Evolutionary conservation across 2,329 filamentous ascomycete species (phyloP).

Genomic region (Claviceps purpurea): DNA sequence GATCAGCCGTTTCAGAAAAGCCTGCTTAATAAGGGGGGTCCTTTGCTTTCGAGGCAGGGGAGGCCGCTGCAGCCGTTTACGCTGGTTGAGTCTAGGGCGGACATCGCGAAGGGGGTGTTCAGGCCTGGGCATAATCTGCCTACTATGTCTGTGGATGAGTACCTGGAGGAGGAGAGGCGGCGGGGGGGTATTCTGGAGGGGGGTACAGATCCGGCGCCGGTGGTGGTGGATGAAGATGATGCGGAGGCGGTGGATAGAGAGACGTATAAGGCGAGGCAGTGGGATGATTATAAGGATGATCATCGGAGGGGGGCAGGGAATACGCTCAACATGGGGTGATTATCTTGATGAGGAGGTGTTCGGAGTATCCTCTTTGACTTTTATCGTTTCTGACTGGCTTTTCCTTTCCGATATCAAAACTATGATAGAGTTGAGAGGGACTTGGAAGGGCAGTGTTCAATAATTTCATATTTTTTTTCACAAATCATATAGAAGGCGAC

Average conservation of each 20-base stretch:
- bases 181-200: slow-evolving; percentile 85
- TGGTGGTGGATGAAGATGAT: slow-evolving; percentile 80
- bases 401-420: no score
- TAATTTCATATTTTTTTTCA: no score
- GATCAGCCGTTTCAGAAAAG: slow-evolving; percentile 47
- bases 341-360: not conserved
- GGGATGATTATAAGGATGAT: slow-evolving; percentile 88
- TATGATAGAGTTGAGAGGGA: no score
- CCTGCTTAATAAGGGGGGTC: slow-evolving; percentile 40
- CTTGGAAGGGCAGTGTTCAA: no score
- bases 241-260: slow-evolving; percentile 76
- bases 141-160: slow-evolving; percentile 97
- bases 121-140: slow-evolving; percentile 82
- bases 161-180: slow-evolving; percentile 77
- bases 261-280: slow-evolving; percentile 83
- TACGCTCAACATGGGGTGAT: slow-evolving; percentile 61
- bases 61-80: slow-evolving; percentile 89
- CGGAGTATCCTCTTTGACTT: no score
- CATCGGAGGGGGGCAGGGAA: slow-evolving; percentile 79
- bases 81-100: slow-evolving; percentile 61
- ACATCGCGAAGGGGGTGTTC: slow-evolving; percentile 71
- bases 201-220: slow-evolving; percentile 58
- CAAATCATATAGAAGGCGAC: no score
- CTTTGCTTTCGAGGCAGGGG: slow-evolving; percentile 63
- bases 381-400: no score